Conservation (phyloP, 2,329 filamentous ascomycete genomes). For the Bipolaris oryzae region DNA sequence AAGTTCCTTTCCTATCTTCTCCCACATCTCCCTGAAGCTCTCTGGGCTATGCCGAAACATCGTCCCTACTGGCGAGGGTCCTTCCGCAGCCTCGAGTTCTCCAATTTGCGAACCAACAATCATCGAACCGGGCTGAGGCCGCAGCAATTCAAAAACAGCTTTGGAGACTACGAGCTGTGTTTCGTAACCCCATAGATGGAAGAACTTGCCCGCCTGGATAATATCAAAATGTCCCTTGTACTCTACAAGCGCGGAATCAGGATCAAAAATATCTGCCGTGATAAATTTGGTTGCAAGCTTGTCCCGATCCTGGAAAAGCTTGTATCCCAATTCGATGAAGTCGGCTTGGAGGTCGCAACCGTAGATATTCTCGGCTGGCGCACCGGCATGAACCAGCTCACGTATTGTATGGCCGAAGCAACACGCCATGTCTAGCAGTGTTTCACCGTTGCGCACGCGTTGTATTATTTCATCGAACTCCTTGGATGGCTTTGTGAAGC, state of each 20-base stretch:
- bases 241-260: constrained; percentile 31
- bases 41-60: constrained; percentile 44
- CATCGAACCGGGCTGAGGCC: constrained; percentile 52
- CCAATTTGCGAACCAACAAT: constrained; percentile 62
- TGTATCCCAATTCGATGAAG: constrained; percentile 62
- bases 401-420: constrained; percentile 55
- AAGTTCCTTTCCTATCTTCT: constrained; percentile 43
- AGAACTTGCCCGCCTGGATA: constrained; percentile 50
- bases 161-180: constrained; percentile 42
- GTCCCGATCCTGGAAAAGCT: constrained; percentile 41
- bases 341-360: constrained; percentile 48
- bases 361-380: constrained; percentile 46
- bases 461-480: constrained; percentile 37
- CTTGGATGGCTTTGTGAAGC: constrained; percentile 19
- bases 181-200: constrained; percentile 51
- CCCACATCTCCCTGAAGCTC: constrained; percentile 48
- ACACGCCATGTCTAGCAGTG: constrained; percentile 52
- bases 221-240: constrained; percentile 46
- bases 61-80: constrained; percentile 19
- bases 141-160: constrained; percentile 42
- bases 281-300: constrained; percentile 58
- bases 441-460: constrained; percentile 35
- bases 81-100: constrained; percentile 26
- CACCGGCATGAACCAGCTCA: constrained; percentile 49
- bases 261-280: constrained; percentile 56